These are phyloP conservation scores for Rossbeevera mucosa DNA, from an alignment of 768 basidiomycete genomes.

Conservation along the genomic window DNA sequence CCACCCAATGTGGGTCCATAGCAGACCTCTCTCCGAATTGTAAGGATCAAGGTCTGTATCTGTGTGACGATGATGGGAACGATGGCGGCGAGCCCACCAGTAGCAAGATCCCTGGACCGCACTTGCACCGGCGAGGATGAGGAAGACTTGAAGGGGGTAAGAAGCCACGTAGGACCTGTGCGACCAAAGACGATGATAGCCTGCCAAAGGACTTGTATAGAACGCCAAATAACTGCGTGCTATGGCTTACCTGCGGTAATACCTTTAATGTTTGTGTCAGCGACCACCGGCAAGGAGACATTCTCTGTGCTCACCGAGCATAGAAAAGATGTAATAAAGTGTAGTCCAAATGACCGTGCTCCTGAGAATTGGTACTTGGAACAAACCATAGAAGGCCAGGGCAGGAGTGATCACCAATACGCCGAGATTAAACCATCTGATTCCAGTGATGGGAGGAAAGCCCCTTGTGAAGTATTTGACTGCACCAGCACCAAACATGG, in stretches of 20 bases:
- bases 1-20: constrained; percentile 84
- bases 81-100: constrained; percentile 84
- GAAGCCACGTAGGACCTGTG: constrained; percentile 80
- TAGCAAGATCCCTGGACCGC: constrained; percentile 83
- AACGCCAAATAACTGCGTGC: background rate
- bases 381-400: constrained; percentile 65
- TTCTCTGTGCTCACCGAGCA: constrained; percentile 54
- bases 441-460: constrained; percentile 48
- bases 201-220: constrained; percentile 29
- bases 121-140: constrained; percentile 72
- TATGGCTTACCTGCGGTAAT: constrained; percentile 44
- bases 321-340: constrained; percentile 81
- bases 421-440: constrained; percentile 76
- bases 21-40: constrained; percentile 69
- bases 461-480: constrained; percentile 16
- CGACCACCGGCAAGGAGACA: constrained; percentile 4
- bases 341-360: constrained; percentile 59
- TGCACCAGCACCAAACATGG: constrained; percentile 10
- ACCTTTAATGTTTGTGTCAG: constrained; percentile 30
- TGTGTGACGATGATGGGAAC: constrained; percentile 80
- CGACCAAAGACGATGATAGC: constrained; percentile 84
- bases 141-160: constrained; percentile 61
- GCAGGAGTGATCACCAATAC: constrained; percentile 68
- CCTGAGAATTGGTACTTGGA: constrained; percentile 39
- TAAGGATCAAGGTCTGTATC: constrained; percentile 87